Evolutionary conservation across 306 rosid species (phyloP).

Genomic region (Luffa aegyptiaca): DNA sequence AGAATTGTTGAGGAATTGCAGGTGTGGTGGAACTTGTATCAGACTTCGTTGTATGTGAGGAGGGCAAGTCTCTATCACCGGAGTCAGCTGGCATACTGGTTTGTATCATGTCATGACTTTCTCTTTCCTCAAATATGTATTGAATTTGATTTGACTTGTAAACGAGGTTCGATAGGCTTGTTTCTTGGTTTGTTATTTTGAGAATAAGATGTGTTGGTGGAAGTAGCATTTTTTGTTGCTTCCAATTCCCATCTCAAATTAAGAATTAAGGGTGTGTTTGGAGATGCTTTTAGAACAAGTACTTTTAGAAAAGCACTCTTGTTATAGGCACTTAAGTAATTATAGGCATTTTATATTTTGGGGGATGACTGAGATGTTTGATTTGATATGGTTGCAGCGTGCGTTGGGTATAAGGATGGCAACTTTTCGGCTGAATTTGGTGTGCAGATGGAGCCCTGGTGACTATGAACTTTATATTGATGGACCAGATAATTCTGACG

Average conservation of each 20-base stretch:
- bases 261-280: background rate
- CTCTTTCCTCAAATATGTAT: background rate
- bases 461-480: constrained; percentile 58
- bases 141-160: background rate
- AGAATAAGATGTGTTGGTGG: background rate
- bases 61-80: constrained; percentile 85
- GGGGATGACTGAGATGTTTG: background rate
- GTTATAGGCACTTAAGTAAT: background rate
- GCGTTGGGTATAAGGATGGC: constrained; percentile 73
- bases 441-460: constrained; percentile 72
- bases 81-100: constrained; percentile 86
- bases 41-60: constrained; percentile 78
- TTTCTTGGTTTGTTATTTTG: background rate
- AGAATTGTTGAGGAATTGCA: constrained; percentile 19
- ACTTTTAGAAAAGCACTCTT: background rate
- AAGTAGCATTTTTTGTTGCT: background rate
- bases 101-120: constrained; percentile 1
- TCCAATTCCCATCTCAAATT: background rate
- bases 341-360: background rate
- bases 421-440: constrained; percentile 56
- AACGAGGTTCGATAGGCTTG: background rate
- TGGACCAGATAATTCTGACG: constrained; percentile 68
- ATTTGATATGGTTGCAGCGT: constrained; percentile 41
- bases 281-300: background rate
- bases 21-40: constrained; percentile 92